A percentile compares a stretch with the other conserved stretches of the same genome.
phyloP scores from a whole-genome alignment of 257 asterid species.

The Prunella vulgaris region DNA sequence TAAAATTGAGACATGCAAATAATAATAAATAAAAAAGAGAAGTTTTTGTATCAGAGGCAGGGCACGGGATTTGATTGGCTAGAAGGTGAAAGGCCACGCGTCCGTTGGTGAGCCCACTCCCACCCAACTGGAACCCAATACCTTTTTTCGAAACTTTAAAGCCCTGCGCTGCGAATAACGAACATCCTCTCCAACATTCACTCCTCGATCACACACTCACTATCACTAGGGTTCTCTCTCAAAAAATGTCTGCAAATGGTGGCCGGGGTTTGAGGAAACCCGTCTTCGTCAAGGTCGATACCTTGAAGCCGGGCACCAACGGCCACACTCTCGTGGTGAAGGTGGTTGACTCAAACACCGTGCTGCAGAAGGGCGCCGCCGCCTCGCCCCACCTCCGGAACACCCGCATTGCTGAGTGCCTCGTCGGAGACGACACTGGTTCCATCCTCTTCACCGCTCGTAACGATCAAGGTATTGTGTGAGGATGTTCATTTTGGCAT shows the following conservation, averaged over 20 bases:
- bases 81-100: slow-evolving; percentile 14
- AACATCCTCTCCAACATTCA: neutral
- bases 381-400: slow-evolving; percentile 43
- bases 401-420: slow-evolving; percentile 69
- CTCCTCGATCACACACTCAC: slow-evolving; percentile 11
- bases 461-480: slow-evolving; percentile 60
- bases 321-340: slow-evolving; percentile 65
- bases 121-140: slow-evolving; percentile 33
- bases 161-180: neutral
- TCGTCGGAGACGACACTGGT: slow-evolving; percentile 78
- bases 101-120: slow-evolving; percentile 21
- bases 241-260: slow-evolving; percentile 38
- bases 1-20: too few species aligned
- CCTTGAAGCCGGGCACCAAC: slow-evolving; percentile 47
- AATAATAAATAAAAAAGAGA: too few species aligned
- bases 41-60: too few species aligned
- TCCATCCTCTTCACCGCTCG: slow-evolving; percentile 71
- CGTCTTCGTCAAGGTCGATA: slow-evolving; percentile 61
- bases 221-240: slow-evolving; percentile 25
- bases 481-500: neutral
- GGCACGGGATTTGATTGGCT: slow-evolving; percentile 15
- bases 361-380: slow-evolving; percentile 44
- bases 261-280: slow-evolving; percentile 46
- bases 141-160: neutral
- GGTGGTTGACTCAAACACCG: slow-evolving; percentile 42